Conservation (phyloP, 177 flowering plant species). For the Vitis hybrid region DNA sequence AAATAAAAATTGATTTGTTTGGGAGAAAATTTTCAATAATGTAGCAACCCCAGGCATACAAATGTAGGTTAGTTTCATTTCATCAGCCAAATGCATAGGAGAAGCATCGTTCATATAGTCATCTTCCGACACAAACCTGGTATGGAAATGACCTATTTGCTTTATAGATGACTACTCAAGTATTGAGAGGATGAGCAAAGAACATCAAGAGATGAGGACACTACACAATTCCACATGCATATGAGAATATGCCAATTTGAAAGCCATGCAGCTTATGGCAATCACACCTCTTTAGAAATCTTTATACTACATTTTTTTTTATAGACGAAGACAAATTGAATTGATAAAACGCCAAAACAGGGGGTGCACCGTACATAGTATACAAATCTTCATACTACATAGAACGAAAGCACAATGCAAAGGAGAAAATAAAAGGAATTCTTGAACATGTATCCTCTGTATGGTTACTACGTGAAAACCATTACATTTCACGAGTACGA, state of each 20-base stretch:
- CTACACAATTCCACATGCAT: too few relatives aligned
- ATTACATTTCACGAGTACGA: constrained; percentile 1
- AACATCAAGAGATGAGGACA: neutral
- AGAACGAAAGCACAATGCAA: neutral
- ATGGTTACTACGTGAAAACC: constrained; percentile 16
- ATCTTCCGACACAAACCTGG: constrained; percentile 40
- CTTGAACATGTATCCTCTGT: constrained; percentile 8
- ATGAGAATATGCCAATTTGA: neutral
- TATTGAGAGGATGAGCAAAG: neutral
- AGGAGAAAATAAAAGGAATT: neutral
- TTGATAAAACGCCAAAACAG: too few relatives aligned
- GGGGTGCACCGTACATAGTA: too few relatives aligned
- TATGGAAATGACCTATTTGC: constrained; percentile 21
- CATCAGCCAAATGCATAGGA: neutral
- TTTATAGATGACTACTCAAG: constrained; percentile 26
- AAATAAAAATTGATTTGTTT: too few relatives aligned
- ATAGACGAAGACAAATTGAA: too few relatives aligned
- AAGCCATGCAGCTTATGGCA: too few relatives aligned
- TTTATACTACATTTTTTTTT: too few relatives aligned
- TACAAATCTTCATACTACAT: too few relatives aligned
- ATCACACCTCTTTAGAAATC: too few relatives aligned
- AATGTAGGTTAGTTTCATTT: neutral
- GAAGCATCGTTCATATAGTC: constrained; percentile 19
- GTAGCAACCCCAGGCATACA: constrained; percentile 10
- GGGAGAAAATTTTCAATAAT: neutral